These are phyloP conservation scores for Paramyrothecium sp. DNA, from an alignment of 2,329 filamentous ascomycete species.

Conservation along the genomic window DNA sequence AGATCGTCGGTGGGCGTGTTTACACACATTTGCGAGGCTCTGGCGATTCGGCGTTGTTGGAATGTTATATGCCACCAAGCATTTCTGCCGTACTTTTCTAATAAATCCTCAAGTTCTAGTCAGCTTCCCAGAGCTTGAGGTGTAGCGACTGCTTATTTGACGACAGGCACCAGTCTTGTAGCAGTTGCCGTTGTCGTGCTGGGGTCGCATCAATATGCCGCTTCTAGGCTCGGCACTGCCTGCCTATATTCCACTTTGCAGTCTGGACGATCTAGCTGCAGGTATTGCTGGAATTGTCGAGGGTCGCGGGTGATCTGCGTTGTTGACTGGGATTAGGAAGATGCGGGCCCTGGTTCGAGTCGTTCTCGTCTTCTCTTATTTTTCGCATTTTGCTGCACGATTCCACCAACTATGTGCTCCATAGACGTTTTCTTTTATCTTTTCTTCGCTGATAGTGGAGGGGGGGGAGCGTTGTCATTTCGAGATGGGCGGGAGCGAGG, in stretches of 20 bases:
- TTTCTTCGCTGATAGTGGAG: background rate
- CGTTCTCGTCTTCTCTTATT: background rate
- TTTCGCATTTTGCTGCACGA: background rate
- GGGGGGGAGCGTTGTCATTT: background rate
- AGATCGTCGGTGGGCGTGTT: background rate
- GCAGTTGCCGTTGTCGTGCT: background rate
- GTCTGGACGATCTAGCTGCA: background rate
- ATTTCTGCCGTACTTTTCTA: background rate
- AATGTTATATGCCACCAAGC: slow-evolving; percentile 1
- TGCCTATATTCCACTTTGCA: background rate
- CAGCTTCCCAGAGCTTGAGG: background rate
- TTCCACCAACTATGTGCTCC: background rate
- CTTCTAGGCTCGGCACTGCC: background rate
- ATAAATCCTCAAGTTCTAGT: background rate
- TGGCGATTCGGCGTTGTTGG: background rate
- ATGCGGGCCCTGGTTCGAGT: background rate
- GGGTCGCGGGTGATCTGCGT: background rate
- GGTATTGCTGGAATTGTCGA: background rate
- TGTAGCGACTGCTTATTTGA: background rate
- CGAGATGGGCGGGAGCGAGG: background rate
- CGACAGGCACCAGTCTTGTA: background rate
- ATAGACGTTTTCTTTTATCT: background rate
- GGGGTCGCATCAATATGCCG: background rate
- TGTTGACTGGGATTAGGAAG: background rate
- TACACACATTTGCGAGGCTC: background rate